A percentile compares a stretch with the other conserved stretches of the same genome.
phyloP scores from a whole-genome alignment of 345 rosid genomes.

The Arabidopsis arenosa region DNA sequence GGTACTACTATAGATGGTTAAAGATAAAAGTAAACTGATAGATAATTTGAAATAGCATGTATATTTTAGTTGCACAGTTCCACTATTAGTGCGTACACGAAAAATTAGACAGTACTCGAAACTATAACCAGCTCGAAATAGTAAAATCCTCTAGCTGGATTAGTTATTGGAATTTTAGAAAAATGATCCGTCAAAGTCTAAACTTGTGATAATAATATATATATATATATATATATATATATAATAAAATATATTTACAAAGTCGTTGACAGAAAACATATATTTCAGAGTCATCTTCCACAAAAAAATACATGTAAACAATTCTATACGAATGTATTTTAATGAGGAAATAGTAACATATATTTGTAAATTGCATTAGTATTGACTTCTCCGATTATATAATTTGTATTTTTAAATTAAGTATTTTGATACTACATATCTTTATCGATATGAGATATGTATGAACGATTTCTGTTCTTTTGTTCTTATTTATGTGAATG shows the following conservation, averaged over 20 bases:
- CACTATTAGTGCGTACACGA: background rate
- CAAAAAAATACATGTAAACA: background rate
- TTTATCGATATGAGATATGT: background rate
- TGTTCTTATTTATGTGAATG: conserved; percentile 32
- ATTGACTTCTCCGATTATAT: background rate
- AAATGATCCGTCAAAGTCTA: background rate
- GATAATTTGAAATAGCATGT: background rate
- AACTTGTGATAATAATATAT: background rate
- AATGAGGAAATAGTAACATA: background rate
- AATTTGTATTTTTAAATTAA: background rate
- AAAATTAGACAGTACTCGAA: background rate
- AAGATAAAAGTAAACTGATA: background rate
- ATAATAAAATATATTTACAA: background rate
- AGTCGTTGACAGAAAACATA: background rate
- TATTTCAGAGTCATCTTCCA: background rate
- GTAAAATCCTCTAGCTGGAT: background rate
- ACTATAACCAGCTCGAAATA: background rate
- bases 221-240: no score
- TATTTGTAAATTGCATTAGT: background rate
- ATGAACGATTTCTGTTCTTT: conserved; percentile 5
- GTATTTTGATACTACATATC: background rate
- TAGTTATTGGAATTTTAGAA: background rate
- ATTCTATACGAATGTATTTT: background rate
- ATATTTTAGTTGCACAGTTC: background rate
- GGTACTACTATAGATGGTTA: background rate